Conservation (phyloP, 2,329 filamentous ascomycete species). For the Diatrype stigma region DNA sequence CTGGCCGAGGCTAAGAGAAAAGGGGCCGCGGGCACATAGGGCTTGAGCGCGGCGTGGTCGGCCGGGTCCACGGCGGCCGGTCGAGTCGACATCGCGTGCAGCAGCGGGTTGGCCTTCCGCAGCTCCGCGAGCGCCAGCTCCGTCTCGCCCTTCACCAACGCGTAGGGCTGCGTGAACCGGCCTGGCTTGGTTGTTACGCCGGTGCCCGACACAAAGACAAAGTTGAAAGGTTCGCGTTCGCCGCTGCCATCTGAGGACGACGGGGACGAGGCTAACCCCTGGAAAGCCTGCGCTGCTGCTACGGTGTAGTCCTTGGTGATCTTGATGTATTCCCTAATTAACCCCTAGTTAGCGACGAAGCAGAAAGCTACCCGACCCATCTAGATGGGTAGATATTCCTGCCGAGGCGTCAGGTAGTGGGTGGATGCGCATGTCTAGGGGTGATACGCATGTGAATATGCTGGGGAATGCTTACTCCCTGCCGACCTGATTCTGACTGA, state of each 20-base stretch:
- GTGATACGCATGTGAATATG: no score
- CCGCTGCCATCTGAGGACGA: not conserved
- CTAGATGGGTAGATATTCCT: not conserved
- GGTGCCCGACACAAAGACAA: slow-evolving; percentile 66
- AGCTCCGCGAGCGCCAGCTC: slow-evolving; percentile 57
- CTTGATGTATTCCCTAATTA: slow-evolving; percentile 54
- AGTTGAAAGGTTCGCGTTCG: slow-evolving; percentile 54
- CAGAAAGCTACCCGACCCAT: no score
- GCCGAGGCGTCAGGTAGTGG: no score
- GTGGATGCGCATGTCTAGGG: no score
- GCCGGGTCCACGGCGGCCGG: slow-evolving; percentile 54
- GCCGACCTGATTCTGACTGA: slow-evolving; percentile 54
- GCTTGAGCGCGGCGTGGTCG: slow-evolving; percentile 36
- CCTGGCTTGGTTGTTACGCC: slow-evolving; percentile 57
- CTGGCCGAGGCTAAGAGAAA: slow-evolving; percentile 5
- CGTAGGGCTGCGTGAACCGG: slow-evolving; percentile 53
- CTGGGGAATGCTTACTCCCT: slow-evolving; percentile 51
- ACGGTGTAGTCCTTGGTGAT: slow-evolving; percentile 67
- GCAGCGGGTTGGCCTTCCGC: slow-evolving; percentile 34
- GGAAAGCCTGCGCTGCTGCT: slow-evolving; percentile 38
- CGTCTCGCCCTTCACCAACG: slow-evolving; percentile 61
- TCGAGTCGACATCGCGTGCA: slow-evolving; percentile 54
- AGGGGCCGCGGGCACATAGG: slow-evolving; percentile 35
- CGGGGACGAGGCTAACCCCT: slow-evolving; percentile 32
- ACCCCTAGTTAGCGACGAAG: no score